phyloP scores from a whole-genome alignment of 164 flowering plant species.

The Tinospora cordifolia region DNA sequence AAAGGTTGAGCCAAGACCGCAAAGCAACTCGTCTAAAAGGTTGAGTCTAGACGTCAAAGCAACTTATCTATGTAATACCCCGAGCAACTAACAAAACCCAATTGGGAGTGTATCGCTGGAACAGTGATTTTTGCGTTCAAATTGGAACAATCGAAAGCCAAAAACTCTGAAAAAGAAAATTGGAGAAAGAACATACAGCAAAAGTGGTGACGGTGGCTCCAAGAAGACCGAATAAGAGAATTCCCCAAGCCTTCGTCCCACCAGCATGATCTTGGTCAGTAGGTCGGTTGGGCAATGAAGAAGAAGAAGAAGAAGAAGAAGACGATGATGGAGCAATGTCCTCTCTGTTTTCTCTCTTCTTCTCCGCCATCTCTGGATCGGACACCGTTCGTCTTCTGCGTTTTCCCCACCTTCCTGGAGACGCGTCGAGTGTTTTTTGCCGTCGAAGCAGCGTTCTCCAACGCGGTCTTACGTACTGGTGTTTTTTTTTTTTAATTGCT shows the following conservation, averaged over 20 bases:
- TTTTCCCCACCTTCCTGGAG: too few relatives aligned
- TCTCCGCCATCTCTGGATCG: constrained; percentile 6
- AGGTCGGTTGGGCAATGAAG: constrained; percentile 22
- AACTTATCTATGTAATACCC: too few relatives aligned
- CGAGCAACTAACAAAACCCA: too few relatives aligned
- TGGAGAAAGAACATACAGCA: constrained; percentile 34
- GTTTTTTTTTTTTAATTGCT: too few relatives aligned
- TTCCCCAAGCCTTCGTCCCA: constrained; percentile 50
- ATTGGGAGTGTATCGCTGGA: not conserved
- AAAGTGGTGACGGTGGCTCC: constrained; percentile 72
- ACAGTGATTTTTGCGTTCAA: not conserved
- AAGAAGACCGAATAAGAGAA: constrained; percentile 51
- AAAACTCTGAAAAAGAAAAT: not conserved
- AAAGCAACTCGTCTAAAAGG: too few relatives aligned
- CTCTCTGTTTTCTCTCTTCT: not conserved
- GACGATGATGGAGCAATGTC: not conserved
- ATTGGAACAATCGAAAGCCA: not conserved
- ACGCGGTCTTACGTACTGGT: too few relatives aligned
- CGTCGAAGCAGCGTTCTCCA: too few relatives aligned
- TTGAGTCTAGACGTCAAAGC: too few relatives aligned
- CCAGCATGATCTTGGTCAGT: constrained; percentile 21
- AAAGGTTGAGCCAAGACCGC: too few relatives aligned
- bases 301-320: constrained; percentile 1
- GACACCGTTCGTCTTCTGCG: constrained; percentile 4
- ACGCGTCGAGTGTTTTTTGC: too few relatives aligned